A percentile compares a stretch with the other conserved stretches of the same genome.
Evolutionary conservation across 75 land plant species (phyloP).

Genomic region (Picea sitchensis): DNA sequence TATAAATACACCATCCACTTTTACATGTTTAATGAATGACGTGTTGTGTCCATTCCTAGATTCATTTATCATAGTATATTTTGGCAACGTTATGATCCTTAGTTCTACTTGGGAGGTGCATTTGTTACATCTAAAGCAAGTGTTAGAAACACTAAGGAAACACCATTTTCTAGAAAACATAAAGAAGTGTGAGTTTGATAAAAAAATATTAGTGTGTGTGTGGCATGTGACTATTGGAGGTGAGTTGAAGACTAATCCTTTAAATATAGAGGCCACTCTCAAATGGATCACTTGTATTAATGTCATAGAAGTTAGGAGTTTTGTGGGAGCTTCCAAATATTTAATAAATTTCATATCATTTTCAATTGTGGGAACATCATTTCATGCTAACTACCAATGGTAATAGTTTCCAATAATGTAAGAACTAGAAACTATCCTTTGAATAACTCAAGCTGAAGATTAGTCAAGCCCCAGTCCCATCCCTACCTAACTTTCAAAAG

Average conservation of each 20-base stretch:
- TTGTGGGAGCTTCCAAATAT: background rate
- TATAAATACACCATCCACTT: background rate
- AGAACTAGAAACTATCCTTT: background rate
- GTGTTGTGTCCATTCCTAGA: background rate
- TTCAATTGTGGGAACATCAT: background rate
- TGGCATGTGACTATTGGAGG: background rate
- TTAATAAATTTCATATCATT: background rate
- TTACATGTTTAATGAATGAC: background rate
- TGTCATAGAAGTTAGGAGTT: background rate
- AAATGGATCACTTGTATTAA: background rate
- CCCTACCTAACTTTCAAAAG: background rate
- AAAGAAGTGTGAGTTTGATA: background rate
- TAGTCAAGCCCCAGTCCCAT: background rate
- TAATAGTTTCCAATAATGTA: background rate
- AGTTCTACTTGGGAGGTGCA: background rate
- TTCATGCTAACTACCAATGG: background rate
- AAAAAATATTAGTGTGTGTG: background rate
- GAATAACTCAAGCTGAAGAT: background rate
- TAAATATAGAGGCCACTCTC: too few species aligned
- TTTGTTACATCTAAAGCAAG: conserved; percentile 2
- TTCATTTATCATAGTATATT: background rate
- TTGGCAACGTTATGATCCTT: background rate
- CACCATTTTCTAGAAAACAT: background rate
- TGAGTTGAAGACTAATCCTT: too few species aligned
- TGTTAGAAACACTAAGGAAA: background rate